phyloP scores from a whole-genome alignment of 331 rosid species.

The Phaseolus coccineus region DNA sequence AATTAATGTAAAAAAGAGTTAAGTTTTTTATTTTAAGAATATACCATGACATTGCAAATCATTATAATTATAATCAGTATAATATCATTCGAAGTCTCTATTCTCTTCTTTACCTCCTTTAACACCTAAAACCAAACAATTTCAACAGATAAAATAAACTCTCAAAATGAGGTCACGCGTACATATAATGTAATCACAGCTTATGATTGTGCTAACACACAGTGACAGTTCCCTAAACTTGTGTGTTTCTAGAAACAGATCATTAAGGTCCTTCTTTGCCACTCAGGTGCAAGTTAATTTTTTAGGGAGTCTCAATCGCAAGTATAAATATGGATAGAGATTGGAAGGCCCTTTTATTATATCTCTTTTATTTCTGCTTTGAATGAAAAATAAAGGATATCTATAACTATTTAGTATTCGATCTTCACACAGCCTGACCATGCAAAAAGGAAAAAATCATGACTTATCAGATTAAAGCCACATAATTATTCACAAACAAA shows the following conservation, averaged over 20 bases:
- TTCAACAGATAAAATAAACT: neutral
- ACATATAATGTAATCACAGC: conserved; percentile 32
- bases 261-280: conserved; percentile 4
- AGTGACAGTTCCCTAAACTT: conserved; percentile 1
- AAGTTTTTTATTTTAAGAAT: neutral
- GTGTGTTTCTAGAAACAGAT: neutral
- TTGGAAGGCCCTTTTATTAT: neutral
- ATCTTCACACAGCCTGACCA: conserved; percentile 21
- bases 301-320: neutral
- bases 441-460: neutral
- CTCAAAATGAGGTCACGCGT: conserved; percentile 3
- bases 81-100: neutral
- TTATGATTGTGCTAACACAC: neutral
- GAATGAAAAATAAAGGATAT: neutral
- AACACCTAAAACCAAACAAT: neutral
- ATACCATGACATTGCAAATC: neutral
- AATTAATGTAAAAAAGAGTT: neutral
- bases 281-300: neutral
- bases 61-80: neutral
- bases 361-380: neutral
- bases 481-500: neutral
- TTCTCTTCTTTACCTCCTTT: neutral
- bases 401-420: conserved; percentile 4
- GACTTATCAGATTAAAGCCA: neutral
- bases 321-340: neutral